Base-by-base conservation (phyloP, 352 stramenopile species). In the Aphanomyces astaci region DNA sequence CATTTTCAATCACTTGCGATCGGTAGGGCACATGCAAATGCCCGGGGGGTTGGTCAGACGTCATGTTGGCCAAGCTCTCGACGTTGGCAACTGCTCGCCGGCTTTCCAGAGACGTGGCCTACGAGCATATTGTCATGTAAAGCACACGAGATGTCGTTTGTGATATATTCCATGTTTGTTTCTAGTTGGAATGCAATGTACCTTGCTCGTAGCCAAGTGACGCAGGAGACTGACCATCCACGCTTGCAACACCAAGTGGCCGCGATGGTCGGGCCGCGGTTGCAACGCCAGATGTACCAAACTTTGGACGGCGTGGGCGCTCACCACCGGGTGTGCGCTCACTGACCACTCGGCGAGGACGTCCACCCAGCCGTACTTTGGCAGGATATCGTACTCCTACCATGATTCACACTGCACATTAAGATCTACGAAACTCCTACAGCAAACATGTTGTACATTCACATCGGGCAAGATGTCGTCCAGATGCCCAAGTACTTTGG, bases 341-440 rank as follows among this genome's bases (percentile, higher is more conserved):
- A 75, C 73, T 13, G 76, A 84, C 86, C 86, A 94, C 33, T 78
- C 62, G 1, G 84, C 92, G 30, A 92, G 56, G 28, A 94, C 90
- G 54, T 94, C 86, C 28, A 89, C 77, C 86, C 86, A 94, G 0
- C 86, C 86, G 49, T 89, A 82, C 64, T 92, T 78, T 11, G 79
- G 90, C 43, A 63, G 85, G 24, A 79, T 72, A 45, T 94, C 84
- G 66, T 88, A 90, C 40, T 94, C 86, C 62, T 68, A 46, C 22
- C n/a, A 52, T 46, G 9, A 68, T 10, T 24, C 24, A 11, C 1
- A 1, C 22, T 31, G 46, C 13, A 4, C 31, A 5, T 13, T 22
- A n/a, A 22, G 30, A 24, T 22, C 19, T 15, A 55, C 19, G 9
- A 9, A 9, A 17, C 39, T 46, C 9, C 28, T 55, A 30, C 19